Conservation (phyloP, 164 flowering plant genomes). For the Stephania cephalantha region DNA sequence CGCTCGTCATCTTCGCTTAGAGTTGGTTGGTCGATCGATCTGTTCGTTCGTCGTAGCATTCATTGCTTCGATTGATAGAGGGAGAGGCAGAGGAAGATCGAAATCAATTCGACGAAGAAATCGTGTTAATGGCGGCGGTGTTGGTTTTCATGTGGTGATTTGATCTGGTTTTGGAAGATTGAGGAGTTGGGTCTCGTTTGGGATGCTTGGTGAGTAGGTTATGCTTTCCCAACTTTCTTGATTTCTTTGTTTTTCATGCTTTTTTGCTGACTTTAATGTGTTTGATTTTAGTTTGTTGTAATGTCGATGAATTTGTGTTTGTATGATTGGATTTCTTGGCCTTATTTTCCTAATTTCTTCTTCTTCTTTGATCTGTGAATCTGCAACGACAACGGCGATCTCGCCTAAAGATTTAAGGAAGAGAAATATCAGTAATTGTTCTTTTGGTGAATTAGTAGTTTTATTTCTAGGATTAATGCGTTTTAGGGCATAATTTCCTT, state of each 20-base stretch:
- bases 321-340: not conserved
- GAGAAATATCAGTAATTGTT: not conserved
- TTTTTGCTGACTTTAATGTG: not conserved
- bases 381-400: not conserved
- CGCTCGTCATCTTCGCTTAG: too few relatives aligned
- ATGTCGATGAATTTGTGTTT: not conserved
- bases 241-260: not conserved
- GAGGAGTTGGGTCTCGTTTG: not conserved
- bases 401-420: not conserved
- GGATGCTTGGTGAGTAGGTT: conserved; percentile 1
- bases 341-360: not conserved
- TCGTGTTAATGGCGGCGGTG: too few relatives aligned
- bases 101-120: too few relatives aligned
- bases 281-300: not conserved
- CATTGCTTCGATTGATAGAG: too few relatives aligned
- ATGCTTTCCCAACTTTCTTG: not conserved
- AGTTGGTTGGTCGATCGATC: too few relatives aligned
- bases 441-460: not conserved
- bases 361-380: too few relatives aligned
- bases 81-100: too few relatives aligned
- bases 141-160: not conserved
- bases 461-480: not conserved
- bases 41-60: too few relatives aligned
- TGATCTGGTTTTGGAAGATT: not conserved
- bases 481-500: not conserved